Conservation (phyloP, 2,329 filamentous ascomycete species). For the Aspergillus sp. region DNA sequence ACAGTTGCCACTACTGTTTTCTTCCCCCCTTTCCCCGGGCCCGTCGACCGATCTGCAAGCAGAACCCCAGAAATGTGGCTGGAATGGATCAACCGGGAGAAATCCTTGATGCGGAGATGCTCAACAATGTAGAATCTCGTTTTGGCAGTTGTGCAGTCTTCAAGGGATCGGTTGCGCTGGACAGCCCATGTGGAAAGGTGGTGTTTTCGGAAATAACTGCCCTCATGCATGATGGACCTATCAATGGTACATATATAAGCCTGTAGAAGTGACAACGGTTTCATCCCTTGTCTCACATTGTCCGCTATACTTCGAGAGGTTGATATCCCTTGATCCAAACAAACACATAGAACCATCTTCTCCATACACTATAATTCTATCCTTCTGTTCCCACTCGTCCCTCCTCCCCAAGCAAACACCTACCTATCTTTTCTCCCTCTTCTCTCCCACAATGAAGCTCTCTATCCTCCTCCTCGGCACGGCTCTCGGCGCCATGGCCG, state of each 20-base stretch:
- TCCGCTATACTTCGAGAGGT: background rate
- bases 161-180: too few relatives aligned
- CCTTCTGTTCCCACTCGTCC: background rate
- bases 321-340: background rate
- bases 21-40: background rate
- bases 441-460: constrained; percentile 5
- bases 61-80: background rate
- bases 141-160: too few relatives aligned
- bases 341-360: background rate
- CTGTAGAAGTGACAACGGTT: background rate
- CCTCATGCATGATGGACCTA: background rate
- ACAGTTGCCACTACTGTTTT: background rate
- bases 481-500: constrained; percentile 1
- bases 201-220: background rate
- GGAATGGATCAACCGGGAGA: background rate
- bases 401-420: background rate
- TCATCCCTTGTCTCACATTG: background rate
- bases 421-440: background rate
- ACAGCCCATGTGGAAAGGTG: background rate
- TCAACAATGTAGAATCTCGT: too few relatives aligned
- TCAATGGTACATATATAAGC: background rate
- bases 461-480: constrained; percentile 3
- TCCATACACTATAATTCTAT: background rate
- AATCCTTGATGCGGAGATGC: background rate
- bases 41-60: background rate